phyloP scores from a whole-genome alignment of 1,139 yeast species.

The Geotrichum macrosporum region DNA sequence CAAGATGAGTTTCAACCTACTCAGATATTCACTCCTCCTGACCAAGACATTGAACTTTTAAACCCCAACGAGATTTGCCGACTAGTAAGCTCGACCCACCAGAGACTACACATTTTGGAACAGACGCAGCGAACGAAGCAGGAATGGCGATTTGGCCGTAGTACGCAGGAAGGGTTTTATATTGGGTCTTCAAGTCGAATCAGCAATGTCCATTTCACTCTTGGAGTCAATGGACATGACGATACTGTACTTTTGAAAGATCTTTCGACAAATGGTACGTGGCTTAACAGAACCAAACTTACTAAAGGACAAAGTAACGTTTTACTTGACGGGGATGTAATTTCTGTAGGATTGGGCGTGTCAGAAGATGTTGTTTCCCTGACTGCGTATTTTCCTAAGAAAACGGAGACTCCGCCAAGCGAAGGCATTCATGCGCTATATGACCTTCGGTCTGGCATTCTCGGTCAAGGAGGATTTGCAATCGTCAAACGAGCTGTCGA shows the following conservation, averaged over 20 bases:
- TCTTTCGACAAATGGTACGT: constrained; percentile 77
- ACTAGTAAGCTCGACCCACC: constrained; percentile 19
- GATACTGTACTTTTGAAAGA: constrained; percentile 31
- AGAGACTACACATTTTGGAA: constrained; percentile 13
- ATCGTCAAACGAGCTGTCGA: constrained; percentile 88
- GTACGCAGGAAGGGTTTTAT: constrained; percentile 57
- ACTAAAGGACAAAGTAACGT: constrained; percentile 80
- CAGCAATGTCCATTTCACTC: constrained; percentile 66
- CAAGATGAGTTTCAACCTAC: no score
- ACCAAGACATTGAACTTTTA: no score
- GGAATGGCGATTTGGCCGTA: constrained; percentile 86
- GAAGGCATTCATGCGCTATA: constrained; percentile 60
- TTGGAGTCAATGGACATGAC: constrained; percentile 29
- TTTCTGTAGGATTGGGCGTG: constrained; percentile 85
- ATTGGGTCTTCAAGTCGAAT: constrained; percentile 63
- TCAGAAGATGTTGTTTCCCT: constrained; percentile 69
- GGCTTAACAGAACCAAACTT: constrained; percentile 65
- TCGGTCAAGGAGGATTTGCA: constrained; percentile 97
- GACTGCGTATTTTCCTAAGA: constrained; percentile 56
- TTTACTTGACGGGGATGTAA: constrained; percentile 86
- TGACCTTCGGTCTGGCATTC: constrained; percentile 73
- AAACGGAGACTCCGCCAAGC: constrained; percentile 21
- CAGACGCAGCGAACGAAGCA: constrained; percentile 55
- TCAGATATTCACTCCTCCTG: no score
- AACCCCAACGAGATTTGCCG: constrained; percentile 8